A percentile compares a stretch with the other conserved stretches of the same genome.
phyloP scores from a whole-genome alignment of 139 green algal genomes.

The Volvox africanus region DNA sequence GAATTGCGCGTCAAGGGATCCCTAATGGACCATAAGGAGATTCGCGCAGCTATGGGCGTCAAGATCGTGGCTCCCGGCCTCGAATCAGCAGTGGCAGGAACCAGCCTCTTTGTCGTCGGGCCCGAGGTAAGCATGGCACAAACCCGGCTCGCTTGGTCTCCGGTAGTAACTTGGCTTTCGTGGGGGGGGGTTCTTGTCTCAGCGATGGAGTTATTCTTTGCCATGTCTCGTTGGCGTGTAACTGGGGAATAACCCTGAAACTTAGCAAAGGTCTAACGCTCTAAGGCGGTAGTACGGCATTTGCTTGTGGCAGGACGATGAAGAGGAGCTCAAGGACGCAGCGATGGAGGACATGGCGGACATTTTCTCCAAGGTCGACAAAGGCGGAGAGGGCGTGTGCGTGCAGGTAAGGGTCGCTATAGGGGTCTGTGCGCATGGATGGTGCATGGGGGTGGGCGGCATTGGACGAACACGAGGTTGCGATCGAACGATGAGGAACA shows the following conservation, averaged over 20 bases:
- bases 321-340: constrained; percentile 94
- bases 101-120: constrained; percentile 23
- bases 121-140: neutral
- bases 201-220: neutral
- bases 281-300: neutral
- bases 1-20: constrained; percentile 96
- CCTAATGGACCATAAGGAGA: constrained; percentile 98
- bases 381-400: constrained; percentile 93
- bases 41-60: constrained; percentile 89
- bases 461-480: neutral
- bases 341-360: constrained; percentile 97
- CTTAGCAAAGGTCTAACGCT: neutral
- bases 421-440: neutral
- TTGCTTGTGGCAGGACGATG: constrained; percentile 83
- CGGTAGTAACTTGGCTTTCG: neutral
- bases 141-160: neutral
- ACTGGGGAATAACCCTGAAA: neutral
- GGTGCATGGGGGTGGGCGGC: too few species aligned
- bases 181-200: too few species aligned
- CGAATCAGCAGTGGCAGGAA: constrained; percentile 90
- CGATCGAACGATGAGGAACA: too few species aligned
- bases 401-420: constrained; percentile 78
- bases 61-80: constrained; percentile 96
- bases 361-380: constrained; percentile 90
- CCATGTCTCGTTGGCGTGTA: neutral